These are phyloP conservation scores for Hygrophorus russula DNA, from an alignment of 768 basidiomycete genomes.

Conservation along the genomic window DNA sequence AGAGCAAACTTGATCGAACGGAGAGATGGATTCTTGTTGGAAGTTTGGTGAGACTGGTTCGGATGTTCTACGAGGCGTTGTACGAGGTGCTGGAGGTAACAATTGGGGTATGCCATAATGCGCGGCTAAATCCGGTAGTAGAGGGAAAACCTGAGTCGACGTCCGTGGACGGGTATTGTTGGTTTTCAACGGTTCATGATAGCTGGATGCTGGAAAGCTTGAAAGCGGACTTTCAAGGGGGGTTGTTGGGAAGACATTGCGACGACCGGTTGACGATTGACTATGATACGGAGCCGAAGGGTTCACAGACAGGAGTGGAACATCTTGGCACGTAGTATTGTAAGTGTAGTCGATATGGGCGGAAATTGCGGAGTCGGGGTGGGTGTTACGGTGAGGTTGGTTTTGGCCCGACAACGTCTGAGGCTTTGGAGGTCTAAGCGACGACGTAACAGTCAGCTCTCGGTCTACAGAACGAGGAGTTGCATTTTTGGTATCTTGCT, in stretches of 20 bases:
- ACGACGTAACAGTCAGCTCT: slow-evolving; percentile 36
- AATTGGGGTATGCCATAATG: slow-evolving; percentile 73
- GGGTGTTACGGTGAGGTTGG: slow-evolving; percentile 14
- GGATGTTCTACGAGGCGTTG: slow-evolving; percentile 37
- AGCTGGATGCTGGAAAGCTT: slow-evolving; percentile 26
- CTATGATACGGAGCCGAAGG: slow-evolving; percentile 27
- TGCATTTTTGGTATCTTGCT: neutral
- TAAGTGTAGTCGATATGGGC: slow-evolving; percentile 24
- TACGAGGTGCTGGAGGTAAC: slow-evolving; percentile 57
- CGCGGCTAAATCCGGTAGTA: slow-evolving; percentile 56
- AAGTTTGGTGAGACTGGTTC: slow-evolving; percentile 18
- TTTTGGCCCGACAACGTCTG: slow-evolving; percentile 37
- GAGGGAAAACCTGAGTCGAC: slow-evolving; percentile 49
- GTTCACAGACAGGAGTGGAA: slow-evolving; percentile 31
- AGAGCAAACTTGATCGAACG: slow-evolving; percentile 35
- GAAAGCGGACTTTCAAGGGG: slow-evolving; percentile 49
- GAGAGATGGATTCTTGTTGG: slow-evolving; percentile 15
- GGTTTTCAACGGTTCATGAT: slow-evolving; percentile 51
- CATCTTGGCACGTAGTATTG: slow-evolving; percentile 34
- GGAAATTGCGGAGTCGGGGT: slow-evolving; percentile 40
- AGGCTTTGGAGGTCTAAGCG: slow-evolving; percentile 42
- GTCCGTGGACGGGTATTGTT: slow-evolving; percentile 54
- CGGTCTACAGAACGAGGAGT: slow-evolving; percentile 20
- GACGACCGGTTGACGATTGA: slow-evolving; percentile 25
- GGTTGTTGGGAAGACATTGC: slow-evolving; percentile 24